Evolutionary conservation across 116 monocot species (phyloP).

Genomic region (Zostera marina): DNA sequence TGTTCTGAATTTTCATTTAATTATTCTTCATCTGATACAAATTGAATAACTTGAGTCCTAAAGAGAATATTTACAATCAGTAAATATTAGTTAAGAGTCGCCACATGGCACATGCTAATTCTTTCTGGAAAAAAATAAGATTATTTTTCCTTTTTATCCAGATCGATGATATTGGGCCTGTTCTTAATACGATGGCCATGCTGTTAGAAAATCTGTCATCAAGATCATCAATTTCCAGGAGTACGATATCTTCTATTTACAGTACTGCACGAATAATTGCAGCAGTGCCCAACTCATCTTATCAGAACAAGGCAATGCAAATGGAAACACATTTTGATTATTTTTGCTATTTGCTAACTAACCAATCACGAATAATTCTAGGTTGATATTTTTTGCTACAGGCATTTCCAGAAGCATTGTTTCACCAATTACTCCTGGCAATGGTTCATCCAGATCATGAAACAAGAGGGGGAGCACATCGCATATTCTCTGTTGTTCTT

Average conservation of each 20-base stretch:
- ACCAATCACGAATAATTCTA: not conserved
- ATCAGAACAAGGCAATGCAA: constrained; percentile 57
- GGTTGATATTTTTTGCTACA: constrained; percentile 12
- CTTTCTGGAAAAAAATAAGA: too few species aligned
- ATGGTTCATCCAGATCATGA: constrained; percentile 84
- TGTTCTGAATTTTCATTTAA: too few species aligned
- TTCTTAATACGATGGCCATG: constrained; percentile 81
- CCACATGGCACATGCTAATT: too few species aligned
- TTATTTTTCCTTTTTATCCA: constrained; percentile 12
- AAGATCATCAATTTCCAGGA: constrained; percentile 36
- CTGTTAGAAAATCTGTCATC: constrained; percentile 68
- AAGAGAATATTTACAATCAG: too few species aligned
- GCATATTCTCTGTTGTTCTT: constrained; percentile 78
- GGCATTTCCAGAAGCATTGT: constrained; percentile 85
- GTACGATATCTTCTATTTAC: constrained; percentile 75
- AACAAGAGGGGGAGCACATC: constrained; percentile 62
- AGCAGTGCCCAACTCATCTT: constrained; percentile 67
- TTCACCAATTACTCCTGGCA: constrained; percentile 66
- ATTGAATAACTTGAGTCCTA: too few species aligned
- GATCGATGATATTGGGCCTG: constrained; percentile 88
- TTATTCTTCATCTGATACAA: too few species aligned
- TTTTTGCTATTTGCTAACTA: not conserved
- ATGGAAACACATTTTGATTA: not conserved
- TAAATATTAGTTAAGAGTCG: too few species aligned
- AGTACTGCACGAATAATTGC: constrained; percentile 85